phyloP scores from a whole-genome alignment of 2,329 filamentous ascomycete species.

The Alternaria arborescens region DNA sequence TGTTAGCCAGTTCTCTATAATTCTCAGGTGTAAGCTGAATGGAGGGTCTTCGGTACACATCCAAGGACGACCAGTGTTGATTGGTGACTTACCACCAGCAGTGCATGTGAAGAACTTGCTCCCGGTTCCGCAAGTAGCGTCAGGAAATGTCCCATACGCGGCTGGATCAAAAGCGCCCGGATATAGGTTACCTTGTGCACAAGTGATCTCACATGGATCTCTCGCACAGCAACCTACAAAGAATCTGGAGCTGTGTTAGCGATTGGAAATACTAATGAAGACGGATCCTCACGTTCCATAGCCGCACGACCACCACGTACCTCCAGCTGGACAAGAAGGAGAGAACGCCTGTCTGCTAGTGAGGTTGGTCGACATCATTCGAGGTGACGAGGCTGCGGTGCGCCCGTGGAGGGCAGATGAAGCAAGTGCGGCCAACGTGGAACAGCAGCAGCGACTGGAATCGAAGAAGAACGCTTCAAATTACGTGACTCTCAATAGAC shows the following conservation, averaged over 20 bases:
- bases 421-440: neutral
- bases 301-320: constrained; percentile 49
- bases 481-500: neutral
- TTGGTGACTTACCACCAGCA: constrained; percentile 11
- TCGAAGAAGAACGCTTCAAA: neutral
- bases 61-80: neutral
- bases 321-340: constrained; percentile 46
- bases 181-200: constrained; percentile 41
- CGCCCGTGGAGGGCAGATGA: neutral
- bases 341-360: constrained; percentile 31
- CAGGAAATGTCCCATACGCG: constrained; percentile 40
- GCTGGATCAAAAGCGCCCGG: constrained; percentile 45
- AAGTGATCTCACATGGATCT: constrained; percentile 48
- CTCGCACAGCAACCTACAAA: constrained; percentile 52
- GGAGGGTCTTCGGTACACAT: neutral
- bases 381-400: neutral
- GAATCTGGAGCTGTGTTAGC: constrained; percentile 14
- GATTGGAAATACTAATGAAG: too few species aligned
- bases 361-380: constrained; percentile 10
- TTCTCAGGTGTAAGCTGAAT: neutral
- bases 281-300: constrained; percentile 21
- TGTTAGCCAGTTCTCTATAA: neutral
- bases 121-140: constrained; percentile 40
- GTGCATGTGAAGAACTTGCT: constrained; percentile 50
- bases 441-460: neutral